Conservation (phyloP, 1,284 basidiomycete species). For the Melampsora americana region DNA sequence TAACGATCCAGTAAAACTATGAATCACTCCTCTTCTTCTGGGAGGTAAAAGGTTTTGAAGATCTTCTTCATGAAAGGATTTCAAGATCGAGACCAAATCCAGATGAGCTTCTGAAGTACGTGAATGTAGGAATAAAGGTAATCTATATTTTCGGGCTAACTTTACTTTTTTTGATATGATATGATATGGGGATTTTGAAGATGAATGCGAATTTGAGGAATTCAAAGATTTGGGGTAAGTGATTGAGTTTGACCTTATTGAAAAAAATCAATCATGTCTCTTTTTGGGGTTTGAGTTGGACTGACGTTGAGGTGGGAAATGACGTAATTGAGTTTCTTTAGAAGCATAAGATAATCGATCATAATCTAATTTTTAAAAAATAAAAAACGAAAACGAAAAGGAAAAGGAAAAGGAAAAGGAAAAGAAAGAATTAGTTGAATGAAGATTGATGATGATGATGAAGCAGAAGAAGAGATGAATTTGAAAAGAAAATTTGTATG, state of each 20-base stretch:
- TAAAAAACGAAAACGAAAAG: slow-evolving; percentile 4
- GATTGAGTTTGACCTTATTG: too few relatives aligned
- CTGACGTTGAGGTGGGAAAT: slow-evolving; percentile 66
- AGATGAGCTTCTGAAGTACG: slow-evolving; percentile 64
- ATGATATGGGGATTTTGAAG: too few relatives aligned
- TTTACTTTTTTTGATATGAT: slow-evolving; percentile 56
- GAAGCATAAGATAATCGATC: slow-evolving; percentile 72
- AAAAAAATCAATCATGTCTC: too few relatives aligned
- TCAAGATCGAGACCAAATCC: slow-evolving; percentile 69
- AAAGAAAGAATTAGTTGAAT: too few relatives aligned
- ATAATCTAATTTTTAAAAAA: slow-evolving; percentile 68
- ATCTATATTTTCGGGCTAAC: slow-evolving; percentile 68
- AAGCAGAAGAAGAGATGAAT: too few relatives aligned
- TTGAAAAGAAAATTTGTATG: too few relatives aligned
- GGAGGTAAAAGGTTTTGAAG: slow-evolving; percentile 62
- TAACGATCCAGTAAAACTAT: slow-evolving; percentile 74
- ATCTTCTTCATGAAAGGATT: slow-evolving; percentile 55
- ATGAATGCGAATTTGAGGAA: too few relatives aligned
- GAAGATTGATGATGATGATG: too few relatives aligned
- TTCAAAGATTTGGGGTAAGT: too few relatives aligned
- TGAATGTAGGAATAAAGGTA: slow-evolving; percentile 82
- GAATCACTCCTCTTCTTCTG: slow-evolving; percentile 73
- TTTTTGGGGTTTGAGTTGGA: too few relatives aligned
- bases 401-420: too few relatives aligned
- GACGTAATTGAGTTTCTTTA: slow-evolving; percentile 64